Base-by-base conservation (phyloP, 257 asterid genomes). In the Gentiana dahurica region DNA sequence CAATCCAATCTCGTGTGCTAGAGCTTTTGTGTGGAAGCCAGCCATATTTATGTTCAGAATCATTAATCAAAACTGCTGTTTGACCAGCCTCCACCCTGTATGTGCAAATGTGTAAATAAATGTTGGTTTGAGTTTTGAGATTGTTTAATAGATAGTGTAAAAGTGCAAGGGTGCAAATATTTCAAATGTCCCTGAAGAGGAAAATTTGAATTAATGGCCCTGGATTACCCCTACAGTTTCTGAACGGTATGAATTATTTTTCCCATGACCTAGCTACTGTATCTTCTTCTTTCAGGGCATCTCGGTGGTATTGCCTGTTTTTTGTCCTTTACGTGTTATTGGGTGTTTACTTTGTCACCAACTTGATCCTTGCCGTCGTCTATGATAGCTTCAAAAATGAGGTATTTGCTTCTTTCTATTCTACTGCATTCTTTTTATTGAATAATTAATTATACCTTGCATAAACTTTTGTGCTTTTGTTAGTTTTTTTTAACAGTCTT, bases 271-370 rank as follows among this genome's bases (percentile, higher is more conserved):
- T 24, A 55, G 41, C 68, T 83, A 51, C 71, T 33, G 59, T 50
- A 59, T 56, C 45, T 39, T 53, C 55, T 62, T 55, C 65, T 65
- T 69, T 81, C 72, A 92, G 98, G 93, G 81, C 73, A 37, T 88
- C 98, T 12, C 86, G 98, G 10, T 88, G 97, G 97, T 75, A 68
- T 61, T 70, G 74, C 78, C 69, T 92, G 54, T 92, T 88, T 75
- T 87, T 92, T 60, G 91, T 88, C 72, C 78, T 92, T 63, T 88
- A 81, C 55, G 97, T 88, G 79, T 78, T 92, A 38, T 68, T 88
- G 78, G 98, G 97, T 24, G 97, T 92, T 68, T 92, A 92, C 85
- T 92, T 92, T 46, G 95, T 92, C 74, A 92, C 98, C 81, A 92
- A 92, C 71, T 80, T 92, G 92, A 72, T 92, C 62, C 97, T 92